Percentiles rank a stretch among this genome's conserved stretches.
These are phyloP conservation scores for Picea abies DNA, from an alignment of 83 land plant species.

Conservation along the genomic window DNA sequence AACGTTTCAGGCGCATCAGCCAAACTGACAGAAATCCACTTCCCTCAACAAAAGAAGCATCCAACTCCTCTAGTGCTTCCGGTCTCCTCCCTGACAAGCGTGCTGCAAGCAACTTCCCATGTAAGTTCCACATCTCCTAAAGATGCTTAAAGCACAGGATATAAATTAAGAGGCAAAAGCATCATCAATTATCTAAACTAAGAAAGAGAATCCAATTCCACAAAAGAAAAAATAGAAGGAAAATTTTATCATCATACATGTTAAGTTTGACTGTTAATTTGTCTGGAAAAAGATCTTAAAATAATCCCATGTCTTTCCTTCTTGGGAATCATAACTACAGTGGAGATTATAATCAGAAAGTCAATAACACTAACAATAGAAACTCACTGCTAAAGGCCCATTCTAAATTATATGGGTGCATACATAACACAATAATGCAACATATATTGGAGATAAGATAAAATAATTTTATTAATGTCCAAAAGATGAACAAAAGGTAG, in stretches of 20 bases:
- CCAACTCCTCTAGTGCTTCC: slow-evolving; percentile 70
- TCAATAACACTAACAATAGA: neutral
- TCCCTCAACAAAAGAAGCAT: slow-evolving; percentile 33
- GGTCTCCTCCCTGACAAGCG: slow-evolving; percentile 65
- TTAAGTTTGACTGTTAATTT: neutral
- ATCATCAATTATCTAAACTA: neutral
- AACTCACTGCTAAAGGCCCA: neutral
- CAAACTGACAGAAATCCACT: slow-evolving; percentile 27
- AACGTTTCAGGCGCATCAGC: slow-evolving; percentile 44
- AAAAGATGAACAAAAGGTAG: too few relatives aligned
- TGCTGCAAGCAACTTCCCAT: slow-evolving; percentile 37
- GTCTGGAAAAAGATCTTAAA: neutral
- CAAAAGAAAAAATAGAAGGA: neutral
- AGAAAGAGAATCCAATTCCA: neutral
- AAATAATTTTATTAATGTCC: too few relatives aligned
- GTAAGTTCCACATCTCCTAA: neutral
- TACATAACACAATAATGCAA: too few relatives aligned
- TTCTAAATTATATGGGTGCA: too few relatives aligned
- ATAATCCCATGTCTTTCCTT: neutral
- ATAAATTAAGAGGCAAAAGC: slow-evolving; percentile 3
- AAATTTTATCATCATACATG: neutral
- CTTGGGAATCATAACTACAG: neutral
- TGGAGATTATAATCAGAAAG: neutral
- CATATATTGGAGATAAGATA: too few relatives aligned
- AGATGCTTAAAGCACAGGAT: neutral